These are phyloP conservation scores for Verticillium nonalfalfae DNA, from an alignment of 2,329 filamentous ascomycete species.

Conservation along the genomic window DNA sequence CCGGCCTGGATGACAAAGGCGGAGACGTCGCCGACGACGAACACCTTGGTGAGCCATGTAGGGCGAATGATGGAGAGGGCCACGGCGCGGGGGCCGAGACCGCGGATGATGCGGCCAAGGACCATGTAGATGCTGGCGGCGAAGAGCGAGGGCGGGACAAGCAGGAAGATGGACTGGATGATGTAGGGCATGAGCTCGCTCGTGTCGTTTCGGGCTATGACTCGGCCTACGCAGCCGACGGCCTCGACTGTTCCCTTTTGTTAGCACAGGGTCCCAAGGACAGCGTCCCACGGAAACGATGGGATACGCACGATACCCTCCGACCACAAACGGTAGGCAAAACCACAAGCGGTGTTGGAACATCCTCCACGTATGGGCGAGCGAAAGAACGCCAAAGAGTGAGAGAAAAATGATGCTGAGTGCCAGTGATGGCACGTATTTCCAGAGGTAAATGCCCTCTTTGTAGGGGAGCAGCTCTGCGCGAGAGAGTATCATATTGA, in stretches of 20 bases:
- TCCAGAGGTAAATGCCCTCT: conserved; percentile 22
- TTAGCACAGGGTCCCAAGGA: too few species aligned
- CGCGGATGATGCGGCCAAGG: conserved; percentile 30
- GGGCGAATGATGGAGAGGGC: conserved; percentile 31
- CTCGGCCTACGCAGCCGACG: conserved; percentile 6
- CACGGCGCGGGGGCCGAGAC: conserved; percentile 25
- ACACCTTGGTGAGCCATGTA: conserved; percentile 39
- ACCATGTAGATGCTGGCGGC: conserved; percentile 40
- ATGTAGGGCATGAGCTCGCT: conserved; percentile 26
- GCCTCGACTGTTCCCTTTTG: not conserved
- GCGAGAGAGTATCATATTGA: not conserved
- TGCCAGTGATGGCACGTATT: conserved; percentile 31
- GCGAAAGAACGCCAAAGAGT: conserved; percentile 31
- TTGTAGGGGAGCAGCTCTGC: not conserved
- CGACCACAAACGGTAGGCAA: conserved; percentile 7
- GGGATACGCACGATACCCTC: conserved; percentile 11
- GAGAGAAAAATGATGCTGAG: conserved; percentile 35
- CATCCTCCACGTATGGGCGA: conserved; percentile 31
- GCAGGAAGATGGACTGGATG: conserved; percentile 27
- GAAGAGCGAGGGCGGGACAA: conserved; percentile 31
- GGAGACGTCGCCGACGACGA: conserved; percentile 40
- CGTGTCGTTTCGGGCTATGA: conserved; percentile 12
- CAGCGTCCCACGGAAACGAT: conserved; percentile 21
- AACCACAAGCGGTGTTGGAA: conserved; percentile 15
- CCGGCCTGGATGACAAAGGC: conserved; percentile 26